Evolutionary conservation across 345 rosid species (phyloP), one percentile per base, ranked within the genome.

Genomic region (Eucalyptus curtisii): DNA sequence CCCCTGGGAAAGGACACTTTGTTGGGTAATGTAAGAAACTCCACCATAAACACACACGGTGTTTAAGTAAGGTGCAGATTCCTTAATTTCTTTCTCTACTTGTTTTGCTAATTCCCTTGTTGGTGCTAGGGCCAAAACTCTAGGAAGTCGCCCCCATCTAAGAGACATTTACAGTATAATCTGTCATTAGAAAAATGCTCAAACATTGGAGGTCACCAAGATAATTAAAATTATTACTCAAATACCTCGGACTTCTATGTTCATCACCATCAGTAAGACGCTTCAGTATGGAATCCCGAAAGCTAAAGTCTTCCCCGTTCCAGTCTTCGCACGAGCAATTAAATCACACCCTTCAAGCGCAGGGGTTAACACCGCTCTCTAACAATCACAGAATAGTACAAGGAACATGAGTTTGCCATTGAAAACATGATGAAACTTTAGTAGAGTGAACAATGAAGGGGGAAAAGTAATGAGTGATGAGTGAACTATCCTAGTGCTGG

Each of bases 261-360:
- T 92, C 94, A 88, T 90, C 89, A 87, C 93, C 94, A 89, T 96
- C 97, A 68, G 97, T 97, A 82, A 98, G 95, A 13, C 91, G 92
- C 92, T 98, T 98, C 55, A 98, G 91, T 85, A 98, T 96, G 15
- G 99, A 55, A 98, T 97, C 48, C 99, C 99, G 59, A 98, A 98
- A 87, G 99, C 99, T 90, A 98, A 91, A 42, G 99, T 98, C 96
- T 98, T 98, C n/a, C 99, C 99, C 33, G 99, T 98, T 88, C 99
- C 99, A 48, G 99, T 98, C 94, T 97, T 97, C 5, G 99, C 99
- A 91, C 99, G 98, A 92, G 97, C 99, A 89, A 98, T 98, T 76
- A 98, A 87, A 66, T 98, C 99, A 71, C 95, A 92, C 71, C 99
- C 99, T 94, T 98, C 90, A 13, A 98, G 93, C 7, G 99, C 99